phyloP scores from a whole-genome alignment of 768 basidiomycete species.

The Saitozyma podzolica region DNA sequence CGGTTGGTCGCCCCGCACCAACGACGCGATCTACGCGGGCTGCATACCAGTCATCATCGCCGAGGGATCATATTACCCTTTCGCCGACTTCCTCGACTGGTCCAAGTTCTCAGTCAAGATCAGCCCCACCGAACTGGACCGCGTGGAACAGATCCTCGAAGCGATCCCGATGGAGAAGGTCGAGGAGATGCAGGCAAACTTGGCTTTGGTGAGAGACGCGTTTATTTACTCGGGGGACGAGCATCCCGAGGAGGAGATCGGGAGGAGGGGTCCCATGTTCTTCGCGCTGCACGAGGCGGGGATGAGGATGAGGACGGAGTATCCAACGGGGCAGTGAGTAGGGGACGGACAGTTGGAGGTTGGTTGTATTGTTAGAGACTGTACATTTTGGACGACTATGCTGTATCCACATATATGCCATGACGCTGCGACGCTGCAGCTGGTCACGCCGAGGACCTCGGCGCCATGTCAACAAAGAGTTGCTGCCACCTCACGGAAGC shows the following conservation, averaged over 20 bases:
- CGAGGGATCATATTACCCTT: constrained; percentile 54
- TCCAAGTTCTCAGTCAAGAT: constrained; percentile 54
- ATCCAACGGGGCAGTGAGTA: constrained; percentile 28
- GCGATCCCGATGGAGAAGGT: constrained; percentile 48
- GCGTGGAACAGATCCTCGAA: constrained; percentile 51
- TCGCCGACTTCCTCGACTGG: constrained; percentile 54
- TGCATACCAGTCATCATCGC: constrained; percentile 56
- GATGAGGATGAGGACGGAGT: constrained; percentile 50
- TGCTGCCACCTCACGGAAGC: too few species aligned
- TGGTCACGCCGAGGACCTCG: too few species aligned
- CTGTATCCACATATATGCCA: too few species aligned
- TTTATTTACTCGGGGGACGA: constrained; percentile 53
- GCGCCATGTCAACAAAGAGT: too few species aligned
- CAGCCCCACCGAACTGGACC: constrained; percentile 52
- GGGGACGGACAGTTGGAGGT: neutral
- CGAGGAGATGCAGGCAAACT: constrained; percentile 52
- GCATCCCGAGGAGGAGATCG: constrained; percentile 47
- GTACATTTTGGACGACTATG: neutral
- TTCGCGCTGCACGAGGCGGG: constrained; percentile 53
- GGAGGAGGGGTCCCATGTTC: constrained; percentile 52
- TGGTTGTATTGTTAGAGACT: neutral
- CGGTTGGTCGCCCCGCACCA: constrained; percentile 54
- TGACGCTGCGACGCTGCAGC: too few species aligned
- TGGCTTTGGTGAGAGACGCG: constrained; percentile 53
- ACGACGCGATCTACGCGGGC: constrained; percentile 55